Base-by-base conservation (phyloP, 495 filamentous ascomycete species). In the Talaromyces proteolyticus region DNA sequence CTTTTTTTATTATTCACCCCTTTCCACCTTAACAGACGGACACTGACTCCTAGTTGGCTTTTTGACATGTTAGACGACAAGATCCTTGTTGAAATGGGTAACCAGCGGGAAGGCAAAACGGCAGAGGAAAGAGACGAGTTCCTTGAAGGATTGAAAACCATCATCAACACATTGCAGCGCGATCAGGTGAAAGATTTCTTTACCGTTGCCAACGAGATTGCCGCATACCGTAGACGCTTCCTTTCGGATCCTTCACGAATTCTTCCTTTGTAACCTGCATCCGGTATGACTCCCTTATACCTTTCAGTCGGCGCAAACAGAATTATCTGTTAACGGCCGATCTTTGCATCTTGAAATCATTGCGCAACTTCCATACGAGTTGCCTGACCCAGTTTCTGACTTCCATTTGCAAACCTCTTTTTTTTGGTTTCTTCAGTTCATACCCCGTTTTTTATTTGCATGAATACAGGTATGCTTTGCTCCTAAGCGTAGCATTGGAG, bases 41-140 rank as follows among this genome's bases (percentile, higher is more conserved):
- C 72, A 68, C 83, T 87, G 76, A 89, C 84, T 70, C 64, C 64
- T 69, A 70, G 67, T n/a, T n/a, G 63, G 60, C 65, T 65, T 66
- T 71, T 78, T 49, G 36, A 41, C 68, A 71, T 66, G 40, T 63
- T 52, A 95, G 91, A 94, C 79, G 87, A 93, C 63, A 83, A 85
- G 59, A 87, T 95, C 43, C 83, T 96, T 43, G 75, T 89, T 49
- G 81, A 94, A 52, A 80, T 96, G 59, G 89, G 89, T 53, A 80
- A 82, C 24, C 67, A 82, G 47, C 75, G 76, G 44, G 88, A 91
- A 57, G 84, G 85, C 43, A 82, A 81, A 56, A 80, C 71, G 18
- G 76, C 81, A 53, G 83, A 88, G 65, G 81, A 89, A 56, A 81
- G 80, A 64, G 72, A 77, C 54, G 72, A 73, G 52, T 98, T 90